phyloP scores from a whole-genome alignment of 352 stramenopile genomes.

The Phytophthora crassamura region DNA sequence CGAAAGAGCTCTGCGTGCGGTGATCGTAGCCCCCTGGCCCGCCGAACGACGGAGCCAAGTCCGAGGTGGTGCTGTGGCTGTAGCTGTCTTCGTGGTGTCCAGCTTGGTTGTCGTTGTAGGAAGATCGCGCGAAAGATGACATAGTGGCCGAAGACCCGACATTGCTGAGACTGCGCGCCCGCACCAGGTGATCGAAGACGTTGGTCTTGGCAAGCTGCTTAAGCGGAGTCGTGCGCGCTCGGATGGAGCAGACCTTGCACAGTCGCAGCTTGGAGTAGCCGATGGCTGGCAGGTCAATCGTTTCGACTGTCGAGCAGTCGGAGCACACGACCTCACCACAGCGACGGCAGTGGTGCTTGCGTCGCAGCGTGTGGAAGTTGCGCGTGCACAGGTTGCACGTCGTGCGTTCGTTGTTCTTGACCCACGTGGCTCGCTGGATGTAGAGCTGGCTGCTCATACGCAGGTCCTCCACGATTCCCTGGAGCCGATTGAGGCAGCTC shows the following conservation, averaged over 20 bases:
- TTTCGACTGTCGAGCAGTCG: conserved; percentile 78
- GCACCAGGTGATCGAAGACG: conserved; percentile 71
- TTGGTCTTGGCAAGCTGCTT: conserved; percentile 63
- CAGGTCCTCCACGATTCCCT: conserved; percentile 77
- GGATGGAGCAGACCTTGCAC: conserved; percentile 83
- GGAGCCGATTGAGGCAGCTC: conserved; percentile 55
- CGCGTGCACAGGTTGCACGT: conserved; percentile 80
- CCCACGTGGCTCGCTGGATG: conserved; percentile 76
- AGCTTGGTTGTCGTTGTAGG: conserved; percentile 49
- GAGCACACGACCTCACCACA: conserved; percentile 85
- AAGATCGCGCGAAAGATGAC: conserved; percentile 55
- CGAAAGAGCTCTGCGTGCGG: conserved; percentile 34
- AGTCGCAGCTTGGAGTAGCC: conserved; percentile 80
- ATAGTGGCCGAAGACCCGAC: conserved; percentile 33
- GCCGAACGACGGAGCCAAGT: conserved; percentile 15
- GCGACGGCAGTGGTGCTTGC: conserved; percentile 86
- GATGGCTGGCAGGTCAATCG: conserved; percentile 75
- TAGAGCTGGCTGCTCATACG: conserved; percentile 79
- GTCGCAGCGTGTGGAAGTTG: conserved; percentile 76
- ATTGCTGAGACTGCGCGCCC: conserved; percentile 62
- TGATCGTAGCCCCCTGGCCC: conserved; percentile 9
- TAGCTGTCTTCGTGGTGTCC: conserved; percentile 33
- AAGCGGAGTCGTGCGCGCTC: conserved; percentile 75
- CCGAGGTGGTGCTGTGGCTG: conserved; percentile 34
- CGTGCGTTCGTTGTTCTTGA: conserved; percentile 76